These are phyloP conservation scores for Ophiostoma fasciatum DNA, from an alignment of 2,329 filamentous ascomycete species.

Conservation along the genomic window DNA sequence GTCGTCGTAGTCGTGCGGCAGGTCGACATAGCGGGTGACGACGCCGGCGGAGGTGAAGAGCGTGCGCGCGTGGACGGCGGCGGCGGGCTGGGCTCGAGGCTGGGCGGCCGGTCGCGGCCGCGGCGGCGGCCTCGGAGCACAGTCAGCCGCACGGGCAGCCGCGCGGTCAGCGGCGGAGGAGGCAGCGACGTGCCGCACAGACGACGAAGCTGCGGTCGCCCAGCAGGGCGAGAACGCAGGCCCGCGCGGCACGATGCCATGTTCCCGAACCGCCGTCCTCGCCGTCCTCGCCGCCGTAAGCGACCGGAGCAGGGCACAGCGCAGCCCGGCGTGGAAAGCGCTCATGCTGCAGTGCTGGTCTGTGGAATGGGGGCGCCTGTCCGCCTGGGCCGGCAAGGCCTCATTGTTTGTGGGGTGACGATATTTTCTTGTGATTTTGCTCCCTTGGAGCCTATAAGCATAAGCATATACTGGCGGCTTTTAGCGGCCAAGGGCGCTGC, in stretches of 20 bases:
- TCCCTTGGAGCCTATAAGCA: not conserved
- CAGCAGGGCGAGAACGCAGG: too few species aligned
- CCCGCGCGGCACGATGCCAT: too few species aligned
- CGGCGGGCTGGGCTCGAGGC: too few species aligned
- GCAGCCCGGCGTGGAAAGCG: slow-evolving; percentile 4
- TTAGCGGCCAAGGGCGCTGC: too few species aligned
- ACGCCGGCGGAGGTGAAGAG: slow-evolving; percentile 19
- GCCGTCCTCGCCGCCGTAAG: not conserved
- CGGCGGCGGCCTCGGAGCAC: too few species aligned
- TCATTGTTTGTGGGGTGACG: not conserved
- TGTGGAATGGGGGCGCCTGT: not conserved
- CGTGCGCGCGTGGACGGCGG: slow-evolving; percentile 10
- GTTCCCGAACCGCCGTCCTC: not conserved
- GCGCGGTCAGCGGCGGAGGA: too few species aligned
- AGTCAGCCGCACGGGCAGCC: too few species aligned
- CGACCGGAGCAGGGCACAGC: slow-evolving; percentile 1
- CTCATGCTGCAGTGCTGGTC: slow-evolving; percentile 1
- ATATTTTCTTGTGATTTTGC: not conserved
- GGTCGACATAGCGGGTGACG: slow-evolving; percentile 38
- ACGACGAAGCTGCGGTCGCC: too few species aligned
- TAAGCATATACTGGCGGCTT: too few species aligned
- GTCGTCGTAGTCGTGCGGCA: slow-evolving; percentile 44
- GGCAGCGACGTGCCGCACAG: too few species aligned
- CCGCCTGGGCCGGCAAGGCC: not conserved
- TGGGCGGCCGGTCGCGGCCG: too few species aligned